Base-by-base conservation (phyloP, 805 yeast species). In the Suhomyces sp. region DNA sequence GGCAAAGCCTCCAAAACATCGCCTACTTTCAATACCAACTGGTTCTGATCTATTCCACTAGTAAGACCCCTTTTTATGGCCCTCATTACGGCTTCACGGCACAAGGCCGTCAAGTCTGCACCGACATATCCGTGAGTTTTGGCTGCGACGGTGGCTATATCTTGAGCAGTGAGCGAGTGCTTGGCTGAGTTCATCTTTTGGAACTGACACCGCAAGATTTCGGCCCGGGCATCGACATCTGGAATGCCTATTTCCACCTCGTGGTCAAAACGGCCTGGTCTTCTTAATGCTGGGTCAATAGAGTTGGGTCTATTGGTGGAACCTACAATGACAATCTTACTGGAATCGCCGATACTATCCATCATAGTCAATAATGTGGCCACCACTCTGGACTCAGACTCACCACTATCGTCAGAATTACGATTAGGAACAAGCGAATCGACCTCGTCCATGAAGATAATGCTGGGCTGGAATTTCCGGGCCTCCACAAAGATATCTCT, bases 101-200 rank as follows among this genome's bases (percentile, higher is more conserved):
- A 84, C 20, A 94, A 73, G 0, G 97, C 96, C 3, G 87, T 83
- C 46, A 94, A 69, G 71, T 94, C 99, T 0, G 98, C 97, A 45
- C 99, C 99, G 1, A 94, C 99, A 63, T 89, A 94, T 5, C 99
- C 99, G 68, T 94, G 99, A 0, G 98, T 92, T 62, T 83, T 86
- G 4, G 82, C 67, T 0, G 97, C 89, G 41, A 92, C 70, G 1
- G 60, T 60, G n/a, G 70, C 64, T n/a, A 92, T 79, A 37, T 88
- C 86, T 0, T 75, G 83, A 0, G 65, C 71, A 0, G 76, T 63
- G 37, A 93, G 66, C 0, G 69, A 70, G 59, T 84, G 85, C 45
- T 72, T 74, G 5, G 60, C 57, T 3, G 52, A 22, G 43, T 69
- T 71, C 82, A 85, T 84, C 44, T 72, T 77, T 1, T 63, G 61